phyloP scores from a whole-genome alignment of 805 yeast species.

The Sungouiozyma intestinalis region DNA sequence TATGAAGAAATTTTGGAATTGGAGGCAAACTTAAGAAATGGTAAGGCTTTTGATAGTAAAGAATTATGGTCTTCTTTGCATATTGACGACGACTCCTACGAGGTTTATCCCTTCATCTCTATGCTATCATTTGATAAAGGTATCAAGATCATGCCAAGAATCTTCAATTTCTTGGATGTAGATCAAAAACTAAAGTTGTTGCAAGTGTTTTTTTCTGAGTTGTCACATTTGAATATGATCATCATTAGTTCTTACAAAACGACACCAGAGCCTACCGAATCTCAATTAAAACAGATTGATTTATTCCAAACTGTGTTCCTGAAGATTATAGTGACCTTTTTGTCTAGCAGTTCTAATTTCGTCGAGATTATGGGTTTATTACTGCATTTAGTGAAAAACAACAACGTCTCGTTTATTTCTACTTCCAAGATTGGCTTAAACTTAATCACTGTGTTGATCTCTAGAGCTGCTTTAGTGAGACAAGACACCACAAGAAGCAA shows the following conservation, averaged over 20 bases:
- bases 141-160: slow-evolving; percentile 77
- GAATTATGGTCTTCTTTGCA: slow-evolving; percentile 72
- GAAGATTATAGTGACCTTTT: slow-evolving; percentile 72
- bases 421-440: slow-evolving; percentile 75
- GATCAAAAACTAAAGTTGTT: slow-evolving; percentile 70
- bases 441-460: slow-evolving; percentile 76
- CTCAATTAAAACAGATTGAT: slow-evolving; percentile 52
- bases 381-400: slow-evolving; percentile 57
- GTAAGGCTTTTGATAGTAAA: slow-evolving; percentile 34
- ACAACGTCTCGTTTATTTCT: slow-evolving; percentile 46
- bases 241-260: slow-evolving; percentile 70
- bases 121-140: slow-evolving; percentile 79
- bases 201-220: slow-evolving; percentile 67
- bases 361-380: slow-evolving; percentile 70
- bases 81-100: slow-evolving; percentile 47
- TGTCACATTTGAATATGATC: slow-evolving; percentile 70
- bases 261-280: slow-evolving; percentile 44
- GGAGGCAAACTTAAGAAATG: slow-evolving; percentile 64
- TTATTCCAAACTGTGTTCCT: slow-evolving; percentile 71
- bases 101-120: slow-evolving; percentile 73
- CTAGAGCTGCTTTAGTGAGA: slow-evolving; percentile 83
- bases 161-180: slow-evolving; percentile 68
- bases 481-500: slow-evolving; percentile 53
- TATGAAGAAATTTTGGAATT: slow-evolving; percentile 67
- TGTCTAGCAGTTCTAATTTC: slow-evolving; percentile 66